Base-by-base conservation (phyloP, 2,329 filamentous ascomycete genomes). In the Dactylellina drechsleri region DNA sequence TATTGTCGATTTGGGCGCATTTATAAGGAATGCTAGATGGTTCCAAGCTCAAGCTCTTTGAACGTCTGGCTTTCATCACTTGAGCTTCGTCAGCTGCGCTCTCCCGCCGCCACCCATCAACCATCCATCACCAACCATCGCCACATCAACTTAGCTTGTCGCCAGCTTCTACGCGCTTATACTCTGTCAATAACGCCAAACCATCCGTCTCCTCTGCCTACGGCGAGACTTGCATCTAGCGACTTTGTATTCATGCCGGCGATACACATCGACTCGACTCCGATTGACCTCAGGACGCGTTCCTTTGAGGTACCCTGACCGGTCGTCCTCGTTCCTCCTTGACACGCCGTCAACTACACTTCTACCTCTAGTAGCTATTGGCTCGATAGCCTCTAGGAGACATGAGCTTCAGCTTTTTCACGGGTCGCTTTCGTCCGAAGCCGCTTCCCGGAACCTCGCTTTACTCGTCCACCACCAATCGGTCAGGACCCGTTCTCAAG, bases 361-460 rank as follows among this genome's bases (percentile, higher is more conserved):
- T 8, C n/a, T 20, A 23, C 47, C 5, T n/a, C 18, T 13, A 36
- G 31, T 36, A 36, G 31, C 31, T 36, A 36, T 10, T 52, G 12
- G 47, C 20, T 23, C 26, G 5, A 31, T 2, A 23, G 0, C n/a
- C 15, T 40, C 15, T 12, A 10, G 5, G 4, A 31, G 65, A 54
- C n/a, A 75, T 75, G 71, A 59, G 20, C 23, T 16, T 75, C 36
- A 59, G 59, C 18, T 45, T 67, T 13, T 75, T 75, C 45, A 64
- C 53, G 8, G 57, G 70, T 31, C 64, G 64, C 12, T 75, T 75
- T 23, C 71, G 71, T 45, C 71, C 71, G 26, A 75, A 75, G 49
- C 71, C 62, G 6, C 71, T 75, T 12, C 71, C 71, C 6, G 71
- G 71, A 31, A 75, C 64, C 20, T 64, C 71, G 2, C 36, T 68